A percentile compares a stretch with the other conserved stretches of the same genome.
Evolutionary conservation across 768 basidiomycete species (phyloP).

Genomic region (Lactarius vividus): DNA sequence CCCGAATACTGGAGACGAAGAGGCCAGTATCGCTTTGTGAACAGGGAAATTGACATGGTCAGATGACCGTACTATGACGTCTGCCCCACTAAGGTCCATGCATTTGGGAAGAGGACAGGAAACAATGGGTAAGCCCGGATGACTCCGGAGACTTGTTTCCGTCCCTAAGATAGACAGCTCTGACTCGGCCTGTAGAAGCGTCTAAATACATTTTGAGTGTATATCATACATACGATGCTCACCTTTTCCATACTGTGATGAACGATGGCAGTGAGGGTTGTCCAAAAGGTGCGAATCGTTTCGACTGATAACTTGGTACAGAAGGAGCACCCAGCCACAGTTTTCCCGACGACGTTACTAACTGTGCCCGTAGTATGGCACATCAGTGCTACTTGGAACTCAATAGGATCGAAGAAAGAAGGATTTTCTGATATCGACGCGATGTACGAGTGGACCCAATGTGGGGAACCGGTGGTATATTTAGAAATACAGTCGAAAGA

Average conservation of each 20-base stretch:
- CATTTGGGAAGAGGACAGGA: slow-evolving; percentile 32
- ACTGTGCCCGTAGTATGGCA: background rate
- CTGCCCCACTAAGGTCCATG: background rate
- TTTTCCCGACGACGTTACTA: background rate
- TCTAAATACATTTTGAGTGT: background rate
- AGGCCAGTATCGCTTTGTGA: background rate
- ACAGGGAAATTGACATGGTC: background rate
- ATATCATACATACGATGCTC: background rate
- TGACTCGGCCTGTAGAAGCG: background rate
- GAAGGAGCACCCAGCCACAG: background rate
- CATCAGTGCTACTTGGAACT: slow-evolving; percentile 2
- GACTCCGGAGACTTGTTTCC: background rate
- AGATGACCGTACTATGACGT: background rate
- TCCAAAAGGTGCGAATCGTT: background rate
- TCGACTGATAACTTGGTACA: background rate
- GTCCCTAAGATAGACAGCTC: background rate
- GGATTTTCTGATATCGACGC: background rate
- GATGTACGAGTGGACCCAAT: slow-evolving; percentile 5
- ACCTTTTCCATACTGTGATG: background rate
- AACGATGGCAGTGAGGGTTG: background rate
- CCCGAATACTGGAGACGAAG: slow-evolving; percentile 37
- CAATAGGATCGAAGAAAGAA: background rate
- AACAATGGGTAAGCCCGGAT: background rate
- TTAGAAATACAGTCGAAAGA: background rate
- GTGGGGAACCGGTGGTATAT: background rate